Percentiles rank a stretch among this genome's conserved stretches.
phyloP scores from a whole-genome alignment of 306 rosid species.

The Quercus variabilis region DNA sequence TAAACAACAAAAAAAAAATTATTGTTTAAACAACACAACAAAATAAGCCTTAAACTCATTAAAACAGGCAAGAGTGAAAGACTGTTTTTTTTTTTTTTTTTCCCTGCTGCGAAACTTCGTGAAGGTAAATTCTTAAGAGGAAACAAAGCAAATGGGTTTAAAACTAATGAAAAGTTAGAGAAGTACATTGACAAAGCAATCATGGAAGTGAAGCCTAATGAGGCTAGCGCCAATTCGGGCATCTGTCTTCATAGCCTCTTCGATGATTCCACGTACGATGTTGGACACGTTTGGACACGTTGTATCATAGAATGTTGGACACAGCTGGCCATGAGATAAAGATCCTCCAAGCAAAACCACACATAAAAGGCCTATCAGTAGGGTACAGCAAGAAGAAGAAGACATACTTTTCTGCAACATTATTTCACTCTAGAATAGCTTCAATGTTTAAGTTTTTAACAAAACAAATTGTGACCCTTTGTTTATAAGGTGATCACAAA shows the following conservation, averaged over 20 bases:
- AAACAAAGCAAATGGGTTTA: neutral
- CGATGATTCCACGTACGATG: conserved; percentile 13
- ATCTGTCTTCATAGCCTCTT: conserved; percentile 11
- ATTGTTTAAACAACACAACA: too few relatives aligned
- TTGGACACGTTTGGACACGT: conserved; percentile 19
- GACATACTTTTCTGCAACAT: neutral
- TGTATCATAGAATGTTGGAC: conserved; percentile 12
- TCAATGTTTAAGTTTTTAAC: neutral
- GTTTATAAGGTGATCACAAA: neutral
- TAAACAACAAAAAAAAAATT: too few relatives aligned
- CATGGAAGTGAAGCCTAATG: conserved; percentile 56
- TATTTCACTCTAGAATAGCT: neutral
- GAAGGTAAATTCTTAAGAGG: too few relatives aligned
- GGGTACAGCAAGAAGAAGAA: neutral
- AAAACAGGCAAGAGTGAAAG: too few relatives aligned
- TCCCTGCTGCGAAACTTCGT: too few relatives aligned
- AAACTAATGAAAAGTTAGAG: neutral
- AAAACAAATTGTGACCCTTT: neutral
- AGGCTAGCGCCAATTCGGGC: conserved; percentile 41
- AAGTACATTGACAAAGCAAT: conserved; percentile 50
- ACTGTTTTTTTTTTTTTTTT: too few relatives aligned
- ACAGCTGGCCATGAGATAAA: conserved; percentile 14
- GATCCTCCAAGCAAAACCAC: conserved; percentile 26
- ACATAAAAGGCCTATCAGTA: neutral
- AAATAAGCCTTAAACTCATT: too few relatives aligned